Evolutionary conservation across 140 eudicot genomes (phyloP).

Genomic region (Cichorium intybus): DNA sequence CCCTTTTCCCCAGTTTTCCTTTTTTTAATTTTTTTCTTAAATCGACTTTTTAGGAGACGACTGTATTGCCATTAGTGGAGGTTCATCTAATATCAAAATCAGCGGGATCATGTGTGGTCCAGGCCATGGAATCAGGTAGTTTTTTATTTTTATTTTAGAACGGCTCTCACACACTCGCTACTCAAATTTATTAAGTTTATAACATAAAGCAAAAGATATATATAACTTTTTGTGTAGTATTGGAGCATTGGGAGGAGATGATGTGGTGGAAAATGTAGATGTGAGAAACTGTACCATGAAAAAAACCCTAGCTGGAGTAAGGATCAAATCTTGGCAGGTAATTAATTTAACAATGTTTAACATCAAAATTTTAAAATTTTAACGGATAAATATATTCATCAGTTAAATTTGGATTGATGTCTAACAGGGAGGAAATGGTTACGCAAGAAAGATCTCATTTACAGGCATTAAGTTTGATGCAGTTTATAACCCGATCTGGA

Average conservation of each 20-base stretch:
- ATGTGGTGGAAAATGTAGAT: constrained; percentile 59
- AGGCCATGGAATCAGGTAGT: constrained; percentile 78
- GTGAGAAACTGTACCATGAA: constrained; percentile 64
- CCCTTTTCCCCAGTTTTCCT: neutral
- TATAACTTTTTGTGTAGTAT: constrained; percentile 39
- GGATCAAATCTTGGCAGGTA: constrained; percentile 71
- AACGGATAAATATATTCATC: no score
- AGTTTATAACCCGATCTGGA: constrained; percentile 56
- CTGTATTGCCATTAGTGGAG: constrained; percentile 73
- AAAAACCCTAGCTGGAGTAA: constrained; percentile 57
- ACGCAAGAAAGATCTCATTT: constrained; percentile 62
- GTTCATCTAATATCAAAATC: constrained; percentile 56
- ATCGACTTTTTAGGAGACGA: constrained; percentile 52
- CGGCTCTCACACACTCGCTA: no score
- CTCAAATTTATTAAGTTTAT: neutral
- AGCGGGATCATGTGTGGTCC: constrained; percentile 61
- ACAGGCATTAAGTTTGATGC: constrained; percentile 48
- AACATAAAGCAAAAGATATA: neutral
- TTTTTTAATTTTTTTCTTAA: neutral
- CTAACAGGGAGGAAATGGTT: constrained; percentile 61
- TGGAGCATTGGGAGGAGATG: constrained; percentile 68
- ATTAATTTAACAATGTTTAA: no score
- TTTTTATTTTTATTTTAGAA: no score
- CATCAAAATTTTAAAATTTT: no score
- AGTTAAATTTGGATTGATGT: neutral